These are phyloP conservation scores for Hyphopichia homilentoma DNA, from an alignment of 805 yeast species.

Conservation along the genomic window DNA sequence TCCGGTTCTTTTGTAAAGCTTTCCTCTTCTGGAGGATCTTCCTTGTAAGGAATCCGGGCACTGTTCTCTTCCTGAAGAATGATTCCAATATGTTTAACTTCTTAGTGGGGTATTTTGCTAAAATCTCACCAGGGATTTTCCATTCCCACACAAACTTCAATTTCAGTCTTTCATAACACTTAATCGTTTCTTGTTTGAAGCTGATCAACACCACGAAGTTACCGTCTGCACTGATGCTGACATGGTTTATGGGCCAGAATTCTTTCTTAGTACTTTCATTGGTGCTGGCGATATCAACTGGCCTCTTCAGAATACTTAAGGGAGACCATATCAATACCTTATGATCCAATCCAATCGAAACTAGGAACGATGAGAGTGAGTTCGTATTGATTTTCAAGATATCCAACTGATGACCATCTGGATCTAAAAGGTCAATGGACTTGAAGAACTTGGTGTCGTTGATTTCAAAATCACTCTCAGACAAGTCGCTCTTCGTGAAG, in stretches of 20 bases:
- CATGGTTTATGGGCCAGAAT: constrained; percentile 61
- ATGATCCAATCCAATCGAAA: constrained; percentile 73
- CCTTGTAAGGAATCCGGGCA: constrained; percentile 41
- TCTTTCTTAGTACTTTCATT: constrained; percentile 45
- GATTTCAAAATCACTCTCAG: constrained; percentile 6
- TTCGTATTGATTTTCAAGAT: constrained; percentile 59
- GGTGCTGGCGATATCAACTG: constrained; percentile 23
- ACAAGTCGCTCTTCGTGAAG: too few relatives aligned
- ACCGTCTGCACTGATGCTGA: constrained; percentile 57
- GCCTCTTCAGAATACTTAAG: constrained; percentile 22
- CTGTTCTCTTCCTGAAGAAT: constrained; percentile 57
- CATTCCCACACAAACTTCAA: constrained; percentile 59
- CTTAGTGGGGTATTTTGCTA: constrained; percentile 12
- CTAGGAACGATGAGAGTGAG: constrained; percentile 55
- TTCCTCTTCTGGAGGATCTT: constrained; percentile 23
- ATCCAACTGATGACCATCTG: constrained; percentile 57
- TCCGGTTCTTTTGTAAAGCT: constrained; percentile 8
- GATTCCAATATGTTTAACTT: constrained; percentile 46
- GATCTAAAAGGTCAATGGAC: constrained; percentile 19
- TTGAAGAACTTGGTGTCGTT: constrained; percentile 23
- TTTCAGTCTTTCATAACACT: constrained; percentile 56
- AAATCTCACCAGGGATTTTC: constrained; percentile 32
- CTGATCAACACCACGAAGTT: constrained; percentile 54
- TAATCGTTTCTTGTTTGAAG: constrained; percentile 45
- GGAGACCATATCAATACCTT: constrained; percentile 74